A percentile compares a stretch with the other conserved stretches of the same genome.
Evolutionary conservation across 192 early-diverging fungal species (phyloP).

Genomic region (Chytriomyces confervae): DNA sequence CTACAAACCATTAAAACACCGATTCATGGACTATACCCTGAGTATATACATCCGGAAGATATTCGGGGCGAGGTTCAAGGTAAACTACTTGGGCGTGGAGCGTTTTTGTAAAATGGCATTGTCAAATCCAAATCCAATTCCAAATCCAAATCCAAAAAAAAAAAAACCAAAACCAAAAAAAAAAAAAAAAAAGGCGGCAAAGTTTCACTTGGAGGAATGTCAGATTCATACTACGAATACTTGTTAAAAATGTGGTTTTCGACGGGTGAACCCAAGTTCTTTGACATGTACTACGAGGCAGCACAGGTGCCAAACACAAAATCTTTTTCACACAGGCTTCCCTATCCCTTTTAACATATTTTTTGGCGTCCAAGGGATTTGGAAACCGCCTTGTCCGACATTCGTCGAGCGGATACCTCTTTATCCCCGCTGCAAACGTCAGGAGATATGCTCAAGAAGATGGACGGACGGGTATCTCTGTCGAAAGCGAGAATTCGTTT

Average conservation of each 20-base stretch:
- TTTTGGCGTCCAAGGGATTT: neutral
- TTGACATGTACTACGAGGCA: conserved; percentile 14
- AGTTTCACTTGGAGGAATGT: conserved; percentile 42
- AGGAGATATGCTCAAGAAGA: too few relatives aligned
- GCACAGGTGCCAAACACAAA: conserved; percentile 7
- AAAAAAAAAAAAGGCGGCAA: neutral
- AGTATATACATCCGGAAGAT: conserved; percentile 67
- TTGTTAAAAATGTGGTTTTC: conserved; percentile 55
- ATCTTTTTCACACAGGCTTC: too few relatives aligned
- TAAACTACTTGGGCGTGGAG: too few relatives aligned
- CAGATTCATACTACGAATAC: conserved; percentile 61
- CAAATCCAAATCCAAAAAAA: too few relatives aligned
- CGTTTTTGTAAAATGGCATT: too few relatives aligned
- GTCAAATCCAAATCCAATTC: too few relatives aligned
- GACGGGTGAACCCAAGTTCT: conserved; percentile 14
- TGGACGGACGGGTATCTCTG: too few relatives aligned
- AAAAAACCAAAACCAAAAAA: too few relatives aligned
- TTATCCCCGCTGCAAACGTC: neutral
- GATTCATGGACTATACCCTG: conserved; percentile 19
- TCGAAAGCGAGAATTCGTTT: neutral
- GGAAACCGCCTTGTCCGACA: neutral
- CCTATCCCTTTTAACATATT: neutral
- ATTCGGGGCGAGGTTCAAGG: conserved; percentile 52
- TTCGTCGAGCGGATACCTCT: neutral
- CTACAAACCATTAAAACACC: conserved; percentile 1